Percentiles rank a stretch among this genome's conserved stretches.
phyloP scores from a whole-genome alignment of 139 green algal species.

The Prasinococcaceae sp. region DNA sequence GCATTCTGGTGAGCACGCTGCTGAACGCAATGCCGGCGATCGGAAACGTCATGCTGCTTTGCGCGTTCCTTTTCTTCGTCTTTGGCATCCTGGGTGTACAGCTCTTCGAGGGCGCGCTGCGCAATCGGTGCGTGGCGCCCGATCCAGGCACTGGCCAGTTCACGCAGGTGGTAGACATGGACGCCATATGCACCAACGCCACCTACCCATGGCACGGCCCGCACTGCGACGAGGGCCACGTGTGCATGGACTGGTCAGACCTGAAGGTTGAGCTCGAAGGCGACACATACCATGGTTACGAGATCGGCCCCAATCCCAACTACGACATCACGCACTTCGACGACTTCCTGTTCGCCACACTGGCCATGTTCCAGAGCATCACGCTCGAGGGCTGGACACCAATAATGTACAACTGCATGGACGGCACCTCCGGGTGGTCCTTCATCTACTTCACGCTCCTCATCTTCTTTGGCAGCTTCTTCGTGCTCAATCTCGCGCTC shows the following conservation, averaged over 20 bases:
- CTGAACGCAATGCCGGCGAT: conserved; percentile 24
- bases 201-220: not conserved
- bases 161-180: not conserved
- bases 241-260: conserved; percentile 1
- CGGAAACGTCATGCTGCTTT: conserved; percentile 22
- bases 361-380: conserved; percentile 17
- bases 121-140: conserved; percentile 8
- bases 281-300: not conserved
- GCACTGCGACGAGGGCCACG: not conserved
- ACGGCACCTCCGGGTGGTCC: conserved; percentile 1
- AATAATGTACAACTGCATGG: conserved; percentile 18
- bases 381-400: conserved; percentile 19
- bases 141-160: not conserved
- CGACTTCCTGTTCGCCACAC: conserved; percentile 11
- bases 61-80: conserved; percentile 19
- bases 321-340: conserved; percentile 16
- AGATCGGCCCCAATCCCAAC: not conserved
- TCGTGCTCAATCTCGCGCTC: conserved; percentile 15
- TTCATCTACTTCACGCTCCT: conserved; percentile 16
- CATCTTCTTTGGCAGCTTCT: conserved; percentile 10
- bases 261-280: not conserved
- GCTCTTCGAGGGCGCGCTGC: conserved; percentile 24
- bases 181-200: not conserved
- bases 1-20: conserved; percentile 25
- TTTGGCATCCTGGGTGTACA: conserved; percentile 37